These are phyloP conservation scores for Coleophoma cylindrospora DNA, from an alignment of 2,329 filamentous ascomycete genomes.

Conservation along the genomic window DNA sequence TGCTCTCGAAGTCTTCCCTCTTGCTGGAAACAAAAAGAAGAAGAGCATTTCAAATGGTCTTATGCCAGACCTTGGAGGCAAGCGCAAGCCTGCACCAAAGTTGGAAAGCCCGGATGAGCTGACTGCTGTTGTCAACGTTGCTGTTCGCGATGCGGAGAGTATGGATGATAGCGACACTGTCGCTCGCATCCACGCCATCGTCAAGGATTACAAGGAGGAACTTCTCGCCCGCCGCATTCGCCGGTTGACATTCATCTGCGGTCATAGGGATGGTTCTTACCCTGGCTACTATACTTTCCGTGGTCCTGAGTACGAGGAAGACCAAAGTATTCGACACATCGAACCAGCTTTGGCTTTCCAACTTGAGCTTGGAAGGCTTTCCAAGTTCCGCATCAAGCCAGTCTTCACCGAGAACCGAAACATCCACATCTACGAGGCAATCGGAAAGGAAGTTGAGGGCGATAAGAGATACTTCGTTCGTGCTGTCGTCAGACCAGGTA, in stretches of 20 bases:
- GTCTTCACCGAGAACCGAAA: slow-evolving; percentile 99
- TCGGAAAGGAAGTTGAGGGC: slow-evolving; percentile 90
- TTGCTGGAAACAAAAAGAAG: slow-evolving; percentile 48
- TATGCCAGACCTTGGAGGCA: slow-evolving; percentile 68
- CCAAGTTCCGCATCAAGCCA: slow-evolving; percentile 96
- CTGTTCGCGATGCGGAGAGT: slow-evolving; percentile 82
- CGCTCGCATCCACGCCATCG: slow-evolving; percentile 66
- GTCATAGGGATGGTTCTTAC: slow-evolving; percentile 88
- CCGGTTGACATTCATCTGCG: slow-evolving; percentile 92
- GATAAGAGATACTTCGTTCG: slow-evolving; percentile 99
- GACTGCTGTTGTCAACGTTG: slow-evolving; percentile 88
- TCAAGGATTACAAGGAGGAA: slow-evolving; percentile 79
- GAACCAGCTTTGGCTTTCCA: slow-evolving; percentile 98
- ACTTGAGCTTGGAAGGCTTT: slow-evolving; percentile 87
- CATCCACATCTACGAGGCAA: slow-evolving; percentile 96
- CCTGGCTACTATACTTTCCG: slow-evolving; percentile 98
- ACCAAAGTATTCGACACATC: slow-evolving; percentile 92
- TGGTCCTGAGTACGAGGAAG: slow-evolving; percentile 82
- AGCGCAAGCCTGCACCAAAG: slow-evolving; percentile 56
- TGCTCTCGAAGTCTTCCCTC: slow-evolving; percentile 78
- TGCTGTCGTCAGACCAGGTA: slow-evolving; percentile 88
- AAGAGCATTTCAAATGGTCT: slow-evolving; percentile 51
- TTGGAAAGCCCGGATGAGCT: slow-evolving; percentile 68
- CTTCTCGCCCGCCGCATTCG: slow-evolving; percentile 77
- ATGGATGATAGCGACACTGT: slow-evolving; percentile 78